Evolutionary conservation across 805 yeast genomes (phyloP).

Genomic region (Candida silvatica): DNA sequence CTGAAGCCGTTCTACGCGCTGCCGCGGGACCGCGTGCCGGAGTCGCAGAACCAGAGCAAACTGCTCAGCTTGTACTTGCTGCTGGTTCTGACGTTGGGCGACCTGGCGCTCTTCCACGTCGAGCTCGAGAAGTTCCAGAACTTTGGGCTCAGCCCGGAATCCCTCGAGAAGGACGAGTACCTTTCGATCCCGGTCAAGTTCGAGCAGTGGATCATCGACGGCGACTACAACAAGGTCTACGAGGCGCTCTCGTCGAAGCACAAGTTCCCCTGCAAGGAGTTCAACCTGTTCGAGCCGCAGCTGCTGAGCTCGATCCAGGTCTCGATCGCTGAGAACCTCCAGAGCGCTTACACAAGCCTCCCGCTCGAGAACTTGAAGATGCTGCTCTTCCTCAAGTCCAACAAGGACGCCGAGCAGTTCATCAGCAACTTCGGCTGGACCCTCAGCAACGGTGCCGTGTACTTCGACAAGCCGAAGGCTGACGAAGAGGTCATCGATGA

Average conservation of each 20-base stretch:
- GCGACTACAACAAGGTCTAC: conserved; percentile 90
- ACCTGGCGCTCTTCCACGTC: conserved; percentile 81
- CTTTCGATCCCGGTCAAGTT: conserved; percentile 79
- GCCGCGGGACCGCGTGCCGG: conserved; percentile 14
- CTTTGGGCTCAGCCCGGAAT: conserved; percentile 29
- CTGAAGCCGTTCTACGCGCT: conserved; percentile 67
- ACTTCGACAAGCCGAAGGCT: conserved; percentile 27
- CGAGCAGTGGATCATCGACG: conserved; percentile 94
- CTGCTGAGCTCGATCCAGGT: conserved; percentile 71
- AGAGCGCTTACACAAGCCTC: conserved; percentile 63
- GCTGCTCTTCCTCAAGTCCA: conserved; percentile 55
- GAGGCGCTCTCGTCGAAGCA: conserved; percentile 45
- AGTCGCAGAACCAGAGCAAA: conserved; percentile 58
- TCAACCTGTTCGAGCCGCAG: conserved; percentile 65
- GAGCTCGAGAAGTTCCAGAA: conserved; percentile 70
- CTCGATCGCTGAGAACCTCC: conserved; percentile 81
- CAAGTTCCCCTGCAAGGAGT: conserved; percentile 64
- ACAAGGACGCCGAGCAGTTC: conserved; percentile 44
- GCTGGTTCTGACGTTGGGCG: conserved; percentile 72
- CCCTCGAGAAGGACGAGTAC: conserved; percentile 59
- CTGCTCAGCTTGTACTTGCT: conserved; percentile 70
- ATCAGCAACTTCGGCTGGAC: conserved; percentile 52
- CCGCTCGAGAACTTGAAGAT: conserved; percentile 81
- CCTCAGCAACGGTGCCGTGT: conserved; percentile 41
- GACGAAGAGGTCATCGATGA: conserved; percentile 28